Conservation (phyloP, 2,329 filamentous ascomycete genomes). For the Epichloe aotearoae region DNA sequence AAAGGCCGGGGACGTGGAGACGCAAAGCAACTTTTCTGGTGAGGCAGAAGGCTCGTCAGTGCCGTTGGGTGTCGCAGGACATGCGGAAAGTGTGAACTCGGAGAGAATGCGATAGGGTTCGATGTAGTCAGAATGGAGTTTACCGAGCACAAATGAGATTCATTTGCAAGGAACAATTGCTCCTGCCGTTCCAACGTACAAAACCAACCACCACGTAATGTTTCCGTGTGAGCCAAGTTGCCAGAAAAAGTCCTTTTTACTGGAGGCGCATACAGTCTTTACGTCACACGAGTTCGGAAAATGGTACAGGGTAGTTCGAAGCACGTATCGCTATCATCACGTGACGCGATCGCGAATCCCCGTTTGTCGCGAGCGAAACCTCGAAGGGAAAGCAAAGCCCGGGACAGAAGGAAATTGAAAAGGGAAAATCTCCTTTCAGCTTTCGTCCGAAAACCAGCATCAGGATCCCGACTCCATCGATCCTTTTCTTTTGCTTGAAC, state of each 20-base stretch:
- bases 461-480: too few relatives aligned
- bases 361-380: not conserved
- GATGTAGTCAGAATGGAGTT: too few relatives aligned
- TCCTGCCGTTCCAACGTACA: too few relatives aligned
- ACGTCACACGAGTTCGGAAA: too few relatives aligned
- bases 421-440: not conserved
- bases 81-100: constrained; percentile 9
- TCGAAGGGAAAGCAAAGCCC: not conserved
- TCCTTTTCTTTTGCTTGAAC: not conserved
- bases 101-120: constrained; percentile 3
- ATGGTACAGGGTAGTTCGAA: not conserved
- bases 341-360: not conserved
- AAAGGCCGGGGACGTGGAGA: constrained; percentile 22
- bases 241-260: too few relatives aligned
- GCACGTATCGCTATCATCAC: not conserved
- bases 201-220: too few relatives aligned
- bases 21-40: constrained; percentile 15
- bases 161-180: too few relatives aligned
- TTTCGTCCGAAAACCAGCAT: too few relatives aligned
- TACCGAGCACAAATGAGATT: too few relatives aligned
- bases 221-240: too few relatives aligned
- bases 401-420: not conserved
- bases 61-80: constrained; percentile 20
- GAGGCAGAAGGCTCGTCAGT: constrained; percentile 27
- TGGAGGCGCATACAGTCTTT: too few relatives aligned